Evolutionary conservation across 2,329 filamentous ascomycete genomes (phyloP).

Genomic region (Alternaria longipes): DNA sequence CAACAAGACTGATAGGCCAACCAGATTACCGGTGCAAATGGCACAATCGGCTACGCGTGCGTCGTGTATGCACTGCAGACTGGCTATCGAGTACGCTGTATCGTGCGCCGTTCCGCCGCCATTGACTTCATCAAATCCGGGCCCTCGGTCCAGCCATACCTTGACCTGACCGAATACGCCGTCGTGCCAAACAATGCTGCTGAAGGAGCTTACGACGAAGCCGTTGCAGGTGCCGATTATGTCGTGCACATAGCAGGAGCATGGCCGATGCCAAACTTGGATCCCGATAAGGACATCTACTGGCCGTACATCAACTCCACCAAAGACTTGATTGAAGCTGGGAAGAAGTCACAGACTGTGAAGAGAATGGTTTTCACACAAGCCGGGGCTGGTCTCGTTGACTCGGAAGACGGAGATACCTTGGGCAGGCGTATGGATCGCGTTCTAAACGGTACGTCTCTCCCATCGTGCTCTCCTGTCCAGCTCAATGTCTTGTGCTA

Average conservation of each 20-base stretch:
- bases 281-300: conserved; percentile 48
- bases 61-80: conserved; percentile 36
- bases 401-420: conserved; percentile 45
- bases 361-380: conserved; percentile 46
- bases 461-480: background rate
- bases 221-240: conserved; percentile 33
- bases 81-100: conserved; percentile 46
- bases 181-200: conserved; percentile 43
- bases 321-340: conserved; percentile 40
- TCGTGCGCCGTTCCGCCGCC: conserved; percentile 42
- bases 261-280: conserved; percentile 43
- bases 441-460: conserved; percentile 31
- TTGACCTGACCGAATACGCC: conserved; percentile 33
- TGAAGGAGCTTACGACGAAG: conserved; percentile 40
- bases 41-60: conserved; percentile 46
- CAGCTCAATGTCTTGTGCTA: background rate
- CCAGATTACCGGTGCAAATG: conserved; percentile 49
- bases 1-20: conserved; percentile 1
- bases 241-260: conserved; percentile 47
- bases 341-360: conserved; percentile 34
- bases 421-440: conserved; percentile 40
- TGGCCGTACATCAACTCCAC: conserved; percentile 46
- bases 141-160: conserved; percentile 37
- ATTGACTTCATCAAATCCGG: conserved; percentile 35
- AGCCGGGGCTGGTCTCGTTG: conserved; percentile 45